Percentiles rank a stretch among this genome's conserved stretches.
phyloP scores from a whole-genome alignment of 1,284 basidiomycete species.

The Ceratobasidium sp. region DNA sequence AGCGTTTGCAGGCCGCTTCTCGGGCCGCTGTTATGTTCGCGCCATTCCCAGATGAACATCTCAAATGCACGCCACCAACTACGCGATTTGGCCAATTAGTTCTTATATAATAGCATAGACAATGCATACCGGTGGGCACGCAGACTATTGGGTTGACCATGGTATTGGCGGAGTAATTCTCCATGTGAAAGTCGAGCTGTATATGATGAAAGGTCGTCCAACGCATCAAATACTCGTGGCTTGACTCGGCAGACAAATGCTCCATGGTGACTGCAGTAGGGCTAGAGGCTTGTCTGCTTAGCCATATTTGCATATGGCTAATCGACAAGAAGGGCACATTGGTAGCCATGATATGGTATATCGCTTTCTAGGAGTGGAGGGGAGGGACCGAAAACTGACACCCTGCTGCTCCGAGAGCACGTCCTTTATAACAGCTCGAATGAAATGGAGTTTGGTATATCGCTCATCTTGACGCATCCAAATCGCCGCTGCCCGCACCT shows the following conservation, averaged over 20 bases:
- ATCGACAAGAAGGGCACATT: no score
- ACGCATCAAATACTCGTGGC: slow-evolving; percentile 15
- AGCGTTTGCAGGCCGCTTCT: background rate
- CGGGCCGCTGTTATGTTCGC: background rate
- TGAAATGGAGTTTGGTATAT: no score
- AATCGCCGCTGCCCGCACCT: no score
- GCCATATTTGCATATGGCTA: no score
- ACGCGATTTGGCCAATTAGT: background rate
- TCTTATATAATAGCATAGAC: background rate
- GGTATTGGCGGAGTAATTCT: background rate
- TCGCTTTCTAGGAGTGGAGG: no score
- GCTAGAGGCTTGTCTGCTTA: no score
- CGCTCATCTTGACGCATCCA: no score
- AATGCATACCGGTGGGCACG: slow-evolving; percentile 2
- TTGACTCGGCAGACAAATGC: background rate
- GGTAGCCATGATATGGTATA: no score
- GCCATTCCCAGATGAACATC: background rate
- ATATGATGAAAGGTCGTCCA: background rate
- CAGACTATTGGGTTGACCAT: background rate
- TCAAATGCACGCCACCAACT: slow-evolving; percentile 7
- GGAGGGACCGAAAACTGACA: no score
- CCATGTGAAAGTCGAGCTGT: background rate
- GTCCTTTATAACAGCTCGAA: no score
- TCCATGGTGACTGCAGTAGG: no score
- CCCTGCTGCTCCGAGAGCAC: no score